Evolutionary conservation across 352 stramenopile species (phyloP), one percentile per base, ranked within the genome.

Genomic region (Peronospora destructor): DNA sequence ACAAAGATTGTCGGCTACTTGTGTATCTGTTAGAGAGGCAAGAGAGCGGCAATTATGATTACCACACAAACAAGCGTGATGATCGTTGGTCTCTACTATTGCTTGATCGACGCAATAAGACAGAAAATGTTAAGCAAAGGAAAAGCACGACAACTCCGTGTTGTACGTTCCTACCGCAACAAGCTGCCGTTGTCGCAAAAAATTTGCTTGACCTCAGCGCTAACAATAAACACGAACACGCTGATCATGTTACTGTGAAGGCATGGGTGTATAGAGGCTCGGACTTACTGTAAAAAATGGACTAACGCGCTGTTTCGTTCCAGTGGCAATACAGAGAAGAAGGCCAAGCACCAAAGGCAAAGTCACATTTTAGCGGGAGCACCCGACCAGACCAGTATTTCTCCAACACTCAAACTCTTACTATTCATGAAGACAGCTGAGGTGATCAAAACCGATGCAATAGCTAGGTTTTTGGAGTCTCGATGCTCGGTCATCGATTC

Each of bases 91-190:
- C 29, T 64, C 67, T 13, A 84, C 73, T 0, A 55, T 79, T 14
- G 25, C 64, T 32, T 61, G 68, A 11, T 6, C 63, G 12, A 59
- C 34, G 12, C 49, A 61, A n/a, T 50, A 55, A 26, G 49, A 68
- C 10, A 53, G 70, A 33, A 49, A 12, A 59, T 61, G 30, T 0
- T 56, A 26, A 26, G 4, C 23, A 6, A 26, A 0, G 4, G 23
- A 26, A 26, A 26, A 26, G 23, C 19, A 26, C 23, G 23, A 26
- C 19, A 26, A 26, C 8, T 61, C 59, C 6, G 53, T 75, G 4
- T 21, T 88, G 21, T 87, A 78, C 55, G 73, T 64, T 25, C 85
- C 41, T 73, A 87, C 38, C 77, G 77, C 16, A 66, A 82, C 37
- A 73, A 85, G 41, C 48, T 89, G 50, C 69, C 73, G 17, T 89